Percentiles rank a stretch among this genome's conserved stretches.
These are phyloP conservation scores for Heterobasidion annosum DNA, from an alignment of 1,284 basidiomycete species.

Conservation along the genomic window DNA sequence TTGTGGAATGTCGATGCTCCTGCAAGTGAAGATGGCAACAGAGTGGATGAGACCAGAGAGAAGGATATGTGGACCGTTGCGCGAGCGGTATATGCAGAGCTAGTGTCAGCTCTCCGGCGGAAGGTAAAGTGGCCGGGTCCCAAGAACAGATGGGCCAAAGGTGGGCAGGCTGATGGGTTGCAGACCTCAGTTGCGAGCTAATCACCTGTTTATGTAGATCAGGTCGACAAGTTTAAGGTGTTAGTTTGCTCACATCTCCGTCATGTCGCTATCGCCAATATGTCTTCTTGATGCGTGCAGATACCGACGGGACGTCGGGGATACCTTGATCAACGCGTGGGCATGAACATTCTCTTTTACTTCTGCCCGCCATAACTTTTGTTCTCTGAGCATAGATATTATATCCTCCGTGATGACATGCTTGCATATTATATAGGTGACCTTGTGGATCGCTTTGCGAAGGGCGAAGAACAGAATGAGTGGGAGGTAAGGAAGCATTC, in stretches of 20 bases:
- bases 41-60: conserved; percentile 24
- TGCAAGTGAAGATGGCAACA: conserved; percentile 30
- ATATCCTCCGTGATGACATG: conserved; percentile 79
- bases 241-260: conserved; percentile 25
- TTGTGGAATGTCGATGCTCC: conserved; percentile 61
- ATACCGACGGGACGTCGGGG: conserved; percentile 83
- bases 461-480: conserved; percentile 24
- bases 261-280: conserved; percentile 15
- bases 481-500: conserved; percentile 57
- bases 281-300: conserved; percentile 23
- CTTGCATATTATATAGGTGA: conserved; percentile 60
- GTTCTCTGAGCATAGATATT: conserved; percentile 48
- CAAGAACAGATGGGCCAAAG: conserved; percentile 57
- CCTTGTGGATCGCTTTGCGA: conserved; percentile 42
- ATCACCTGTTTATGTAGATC: conserved; percentile 34
- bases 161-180: conserved; percentile 23
- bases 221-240: conserved; percentile 69
- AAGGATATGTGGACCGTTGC: conserved; percentile 48
- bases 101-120: conserved; percentile 59
- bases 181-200: too few relatives aligned
- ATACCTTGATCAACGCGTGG: conserved; percentile 85
- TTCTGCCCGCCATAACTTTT: not conserved
- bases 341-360: conserved; percentile 18
- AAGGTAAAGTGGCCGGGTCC: conserved; percentile 67
- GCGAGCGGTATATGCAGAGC: conserved; percentile 69